Percentiles rank a stretch among this genome's conserved stretches.
phyloP scores from a whole-genome alignment of 2,329 filamentous ascomycete species.

The Pseudocercospora eumusae region DNA sequence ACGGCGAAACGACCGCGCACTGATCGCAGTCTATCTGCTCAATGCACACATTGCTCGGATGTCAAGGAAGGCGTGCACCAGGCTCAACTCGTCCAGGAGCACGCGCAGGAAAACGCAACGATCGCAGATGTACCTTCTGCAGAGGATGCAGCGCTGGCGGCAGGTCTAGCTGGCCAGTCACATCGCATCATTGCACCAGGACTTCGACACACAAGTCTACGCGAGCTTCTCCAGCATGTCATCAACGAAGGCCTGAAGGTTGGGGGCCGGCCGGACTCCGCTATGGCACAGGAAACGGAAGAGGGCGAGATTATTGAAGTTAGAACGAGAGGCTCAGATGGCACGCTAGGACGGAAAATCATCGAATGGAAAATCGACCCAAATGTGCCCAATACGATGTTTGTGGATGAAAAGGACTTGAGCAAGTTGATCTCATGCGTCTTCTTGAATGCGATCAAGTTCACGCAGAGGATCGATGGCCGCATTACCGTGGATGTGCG shows the following conservation, averaged over 20 bases:
- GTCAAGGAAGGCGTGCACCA: slow-evolving; percentile 35
- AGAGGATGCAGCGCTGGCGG: slow-evolving; percentile 22
- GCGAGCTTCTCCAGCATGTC: slow-evolving; percentile 54
- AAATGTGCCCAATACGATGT: slow-evolving; percentile 55
- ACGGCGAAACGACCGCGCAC: slow-evolving; percentile 26
- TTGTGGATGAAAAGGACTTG: slow-evolving; percentile 64
- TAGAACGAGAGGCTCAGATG: slow-evolving; percentile 47
- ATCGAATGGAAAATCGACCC: slow-evolving; percentile 55
- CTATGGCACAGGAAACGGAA: slow-evolving; percentile 49
- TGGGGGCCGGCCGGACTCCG: slow-evolving; percentile 56
- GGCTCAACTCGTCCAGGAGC: slow-evolving; percentile 32
- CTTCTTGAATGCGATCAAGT: slow-evolving; percentile 69
- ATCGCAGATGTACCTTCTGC: slow-evolving; percentile 16
- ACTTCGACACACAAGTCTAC: slow-evolving; percentile 50
- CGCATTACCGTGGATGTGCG: slow-evolving; percentile 59
- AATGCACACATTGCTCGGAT: slow-evolving; percentile 26
- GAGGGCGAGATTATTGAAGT: slow-evolving; percentile 54
- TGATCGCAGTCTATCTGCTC: slow-evolving; percentile 11
- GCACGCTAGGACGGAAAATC: slow-evolving; percentile 48
- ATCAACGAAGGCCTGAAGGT: slow-evolving; percentile 56
- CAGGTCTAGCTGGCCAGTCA: slow-evolving; percentile 3
- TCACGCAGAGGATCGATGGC: slow-evolving; percentile 61
- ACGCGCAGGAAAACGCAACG: slow-evolving; percentile 16
- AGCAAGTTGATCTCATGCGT: slow-evolving; percentile 65
- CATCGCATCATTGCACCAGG: slow-evolving; percentile 47